Evolutionary conservation across 179 eudicot genomes (phyloP), one percentile per base, ranked within the genome.

Genomic region (Heliamphora ciliata): DNA sequence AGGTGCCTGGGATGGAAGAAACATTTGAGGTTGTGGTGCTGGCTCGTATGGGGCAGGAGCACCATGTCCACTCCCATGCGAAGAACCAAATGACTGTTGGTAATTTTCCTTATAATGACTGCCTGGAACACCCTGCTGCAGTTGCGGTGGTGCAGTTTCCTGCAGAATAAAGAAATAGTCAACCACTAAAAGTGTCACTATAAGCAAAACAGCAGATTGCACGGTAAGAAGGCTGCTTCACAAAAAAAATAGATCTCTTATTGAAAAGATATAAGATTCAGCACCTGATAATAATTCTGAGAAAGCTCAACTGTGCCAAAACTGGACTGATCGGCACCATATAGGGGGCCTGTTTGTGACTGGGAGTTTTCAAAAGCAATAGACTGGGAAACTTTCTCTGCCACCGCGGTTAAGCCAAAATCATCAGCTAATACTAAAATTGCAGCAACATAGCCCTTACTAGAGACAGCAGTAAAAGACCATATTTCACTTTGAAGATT

Each of bases 1-100:
- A 73, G 89, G 88, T 69, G 89, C 79, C 80, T 83, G 98, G 61
- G 93, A 78, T 80, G 98, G 98, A 76, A 92, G 84, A 85, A 93
- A 95, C 74, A 91, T 86, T 14, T 82, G 76, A 50, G 88, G 92
- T 82, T 85, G 91, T 40, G 90, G 82, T 77, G 88, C 77, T 79
- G 92, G 87, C 80, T 87, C 94, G 83, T 90, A 92, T 44, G 91
- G 78, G 77, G 85, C 44, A 78, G 90, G 85, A 82, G 89, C 79
- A 89, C 81, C 82, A 86, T 89, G 87, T 70, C 81, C 90, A 85
- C 90, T 85, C 50, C 82, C 88, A 81, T 87, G 87, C 55, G 89
- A 21, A 79, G 85, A 24, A 58, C 69, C 70, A 82, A 74, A 83
- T 74, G 88, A n/a, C 87, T 86, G 91, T 81, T 87, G 90, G 79